These are phyloP conservation scores for Pichia eremophila DNA, from an alignment of 805 yeast genomes.

Conservation along the genomic window DNA sequence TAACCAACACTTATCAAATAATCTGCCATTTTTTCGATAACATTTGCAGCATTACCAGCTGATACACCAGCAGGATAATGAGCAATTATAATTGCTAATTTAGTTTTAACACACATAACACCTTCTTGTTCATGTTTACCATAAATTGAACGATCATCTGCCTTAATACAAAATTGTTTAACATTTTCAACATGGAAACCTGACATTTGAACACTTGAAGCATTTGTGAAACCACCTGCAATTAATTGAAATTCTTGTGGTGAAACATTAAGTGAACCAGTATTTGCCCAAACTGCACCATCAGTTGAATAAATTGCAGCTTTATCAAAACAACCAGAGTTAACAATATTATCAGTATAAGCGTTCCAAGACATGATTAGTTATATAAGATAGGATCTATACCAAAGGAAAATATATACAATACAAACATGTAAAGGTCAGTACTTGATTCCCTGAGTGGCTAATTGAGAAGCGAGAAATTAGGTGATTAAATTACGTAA, in stretches of 20 bases:
- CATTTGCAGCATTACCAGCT: slow-evolving; percentile 91
- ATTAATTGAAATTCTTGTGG: slow-evolving; percentile 64
- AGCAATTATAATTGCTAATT: slow-evolving; percentile 86
- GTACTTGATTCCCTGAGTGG: no score
- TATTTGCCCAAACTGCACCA: slow-evolving; percentile 89
- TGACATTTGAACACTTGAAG: slow-evolving; percentile 67
- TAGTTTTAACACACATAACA: slow-evolving; percentile 82
- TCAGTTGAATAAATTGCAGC: slow-evolving; percentile 92
- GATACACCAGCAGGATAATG: slow-evolving; percentile 88
- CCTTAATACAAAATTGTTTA: slow-evolving; percentile 80
- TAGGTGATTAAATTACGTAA: no score
- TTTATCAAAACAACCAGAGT: slow-evolving; percentile 80
- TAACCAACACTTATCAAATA: slow-evolving; percentile 83
- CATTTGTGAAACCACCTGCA: slow-evolving; percentile 73
- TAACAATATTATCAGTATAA: slow-evolving; percentile 86
- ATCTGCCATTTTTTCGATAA: slow-evolving; percentile 93
- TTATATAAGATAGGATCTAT: neutral
- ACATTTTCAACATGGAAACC: slow-evolving; percentile 81
- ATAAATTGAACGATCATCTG: slow-evolving; percentile 88
- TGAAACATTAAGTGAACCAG: slow-evolving; percentile 55
- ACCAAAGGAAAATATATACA: no score
- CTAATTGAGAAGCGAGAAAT: no score
- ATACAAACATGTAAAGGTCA: no score
- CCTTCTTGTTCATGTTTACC: slow-evolving; percentile 90
- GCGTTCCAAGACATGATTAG: slow-evolving; percentile 34